Percentiles rank a stretch among this genome's conserved stretches.
phyloP scores from a whole-genome alignment of 106 monocot genomes.

The Agapanthus africanus region DNA sequence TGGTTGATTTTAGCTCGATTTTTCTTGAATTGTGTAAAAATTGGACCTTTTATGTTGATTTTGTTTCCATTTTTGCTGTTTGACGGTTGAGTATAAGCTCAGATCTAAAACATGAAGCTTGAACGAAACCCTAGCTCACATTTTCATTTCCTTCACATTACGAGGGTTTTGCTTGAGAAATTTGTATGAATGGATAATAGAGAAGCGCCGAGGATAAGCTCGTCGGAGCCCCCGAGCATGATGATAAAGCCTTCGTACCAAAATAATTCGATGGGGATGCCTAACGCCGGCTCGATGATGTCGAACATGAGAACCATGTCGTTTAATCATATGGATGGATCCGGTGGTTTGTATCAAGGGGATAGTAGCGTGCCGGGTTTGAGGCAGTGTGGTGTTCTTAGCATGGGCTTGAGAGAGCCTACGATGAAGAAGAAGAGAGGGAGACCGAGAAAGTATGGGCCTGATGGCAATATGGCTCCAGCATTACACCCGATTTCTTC shows the following conservation, averaged over 20 bases:
- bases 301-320: background rate
- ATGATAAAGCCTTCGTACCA: background rate
- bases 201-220: background rate
- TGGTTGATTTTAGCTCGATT: background rate
- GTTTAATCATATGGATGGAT: background rate
- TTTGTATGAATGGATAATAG: background rate
- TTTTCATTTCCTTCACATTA: background rate
- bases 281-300: background rate
- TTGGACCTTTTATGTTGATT: background rate
- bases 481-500: constrained; percentile 33
- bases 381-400: background rate
- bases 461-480: constrained; percentile 56
- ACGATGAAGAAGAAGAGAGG: constrained; percentile 52
- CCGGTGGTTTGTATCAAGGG: background rate
- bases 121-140: background rate
- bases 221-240: background rate
- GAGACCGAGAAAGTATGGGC: constrained; percentile 68
- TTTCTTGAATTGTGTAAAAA: background rate
- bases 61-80: too few species aligned
- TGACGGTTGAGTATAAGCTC: background rate
- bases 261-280: too few species aligned
- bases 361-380: background rate
- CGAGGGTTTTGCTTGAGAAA: background rate
- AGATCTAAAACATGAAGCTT: background rate
- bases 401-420: background rate